Percentiles rank a stretch among this genome's conserved stretches.
These are phyloP conservation scores for Globisporangium heterothallicum DNA, from an alignment of 352 stramenopile species.

Conservation along the genomic window DNA sequence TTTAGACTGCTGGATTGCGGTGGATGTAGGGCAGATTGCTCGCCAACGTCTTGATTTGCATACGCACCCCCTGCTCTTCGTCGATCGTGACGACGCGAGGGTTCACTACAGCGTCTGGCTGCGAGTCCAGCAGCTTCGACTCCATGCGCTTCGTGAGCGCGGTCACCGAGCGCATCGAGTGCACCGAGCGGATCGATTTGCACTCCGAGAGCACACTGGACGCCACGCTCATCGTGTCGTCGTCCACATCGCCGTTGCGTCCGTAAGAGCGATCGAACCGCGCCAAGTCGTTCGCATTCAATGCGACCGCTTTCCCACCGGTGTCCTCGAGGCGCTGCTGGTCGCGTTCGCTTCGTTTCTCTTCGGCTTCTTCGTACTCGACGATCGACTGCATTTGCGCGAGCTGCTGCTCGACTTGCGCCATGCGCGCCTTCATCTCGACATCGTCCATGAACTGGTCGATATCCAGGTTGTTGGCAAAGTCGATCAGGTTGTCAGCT, in stretches of 20 bases:
- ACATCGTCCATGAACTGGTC: slow-evolving; percentile 94
- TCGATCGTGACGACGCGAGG: slow-evolving; percentile 87
- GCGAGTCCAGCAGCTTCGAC: slow-evolving; percentile 45
- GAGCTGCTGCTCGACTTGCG: slow-evolving; percentile 88
- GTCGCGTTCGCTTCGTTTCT: slow-evolving; percentile 79
- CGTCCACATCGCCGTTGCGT: slow-evolving; percentile 32
- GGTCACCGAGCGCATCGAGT: slow-evolving; percentile 75
- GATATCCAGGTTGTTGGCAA: slow-evolving; percentile 91
- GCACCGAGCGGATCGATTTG: slow-evolving; percentile 83
- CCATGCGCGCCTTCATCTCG: slow-evolving; percentile 75
- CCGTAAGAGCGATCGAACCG: slow-evolving; percentile 25
- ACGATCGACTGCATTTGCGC: slow-evolving; percentile 84
- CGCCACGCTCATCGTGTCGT: slow-evolving; percentile 65
- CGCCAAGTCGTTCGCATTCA: slow-evolving; percentile 53
- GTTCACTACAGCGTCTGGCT: slow-evolving; percentile 26
- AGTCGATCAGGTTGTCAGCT: slow-evolving; percentile 90
- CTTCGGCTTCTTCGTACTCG: slow-evolving; percentile 66
- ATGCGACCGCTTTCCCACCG: slow-evolving; percentile 20
- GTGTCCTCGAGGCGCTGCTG: slow-evolving; percentile 66
- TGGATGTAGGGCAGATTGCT: slow-evolving; percentile 94
- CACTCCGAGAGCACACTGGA: slow-evolving; percentile 78
- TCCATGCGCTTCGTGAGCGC: slow-evolving; percentile 69
- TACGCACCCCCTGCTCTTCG: slow-evolving; percentile 79
- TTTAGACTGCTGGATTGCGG: slow-evolving; percentile 90
- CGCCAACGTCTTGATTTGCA: slow-evolving; percentile 85